Percentiles rank a stretch among this genome's conserved stretches.
These are phyloP conservation scores for Colletotrichum liaoningense DNA, from an alignment of 2,329 filamentous ascomycete genomes.

Conservation along the genomic window DNA sequence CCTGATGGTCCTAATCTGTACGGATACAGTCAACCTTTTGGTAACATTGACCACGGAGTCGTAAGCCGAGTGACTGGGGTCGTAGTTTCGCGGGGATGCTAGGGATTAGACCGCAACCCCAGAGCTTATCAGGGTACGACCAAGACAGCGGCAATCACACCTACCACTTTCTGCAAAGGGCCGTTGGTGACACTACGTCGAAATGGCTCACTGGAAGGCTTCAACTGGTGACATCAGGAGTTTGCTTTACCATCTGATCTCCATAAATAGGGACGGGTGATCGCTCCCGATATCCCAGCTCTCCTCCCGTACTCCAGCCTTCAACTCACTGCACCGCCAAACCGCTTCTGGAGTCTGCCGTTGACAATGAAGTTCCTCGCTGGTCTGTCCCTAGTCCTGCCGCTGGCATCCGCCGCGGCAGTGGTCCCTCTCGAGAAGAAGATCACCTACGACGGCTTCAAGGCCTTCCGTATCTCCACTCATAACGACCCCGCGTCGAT, in stretches of 20 bases:
- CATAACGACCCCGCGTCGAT: slow-evolving; percentile 51
- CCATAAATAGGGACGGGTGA: slow-evolving; percentile 7
- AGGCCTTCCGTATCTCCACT: slow-evolving; percentile 57
- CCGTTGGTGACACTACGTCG: slow-evolving; percentile 4
- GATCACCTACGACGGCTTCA: slow-evolving; percentile 47
- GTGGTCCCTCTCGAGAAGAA: slow-evolving; percentile 27
- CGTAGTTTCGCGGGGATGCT: not conserved
- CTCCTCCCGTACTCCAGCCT: not conserved
- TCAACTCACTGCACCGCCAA: not conserved
- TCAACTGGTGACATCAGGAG: accelerated
- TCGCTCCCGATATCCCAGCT: not conserved
- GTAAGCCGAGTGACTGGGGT: no score
- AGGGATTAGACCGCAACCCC: not conserved
- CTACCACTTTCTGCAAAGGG: slow-evolving; percentile 32
- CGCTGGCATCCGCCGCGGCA: slow-evolving; percentile 29
- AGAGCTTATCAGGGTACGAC: slow-evolving; percentile 8
- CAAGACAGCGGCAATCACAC: slow-evolving; percentile 28
- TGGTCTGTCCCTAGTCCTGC: slow-evolving; percentile 18
- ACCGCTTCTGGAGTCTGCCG: not conserved
- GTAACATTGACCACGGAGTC: no score
- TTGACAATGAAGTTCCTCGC: slow-evolving; percentile 31
- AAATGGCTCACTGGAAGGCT: not conserved
- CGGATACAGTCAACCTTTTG: not conserved
- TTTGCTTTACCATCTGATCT: not conserved
- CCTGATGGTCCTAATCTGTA: not conserved